Evolutionary conservation across 2,329 filamentous ascomycete genomes (phyloP).

Genomic region (Beauveria varroae): DNA sequence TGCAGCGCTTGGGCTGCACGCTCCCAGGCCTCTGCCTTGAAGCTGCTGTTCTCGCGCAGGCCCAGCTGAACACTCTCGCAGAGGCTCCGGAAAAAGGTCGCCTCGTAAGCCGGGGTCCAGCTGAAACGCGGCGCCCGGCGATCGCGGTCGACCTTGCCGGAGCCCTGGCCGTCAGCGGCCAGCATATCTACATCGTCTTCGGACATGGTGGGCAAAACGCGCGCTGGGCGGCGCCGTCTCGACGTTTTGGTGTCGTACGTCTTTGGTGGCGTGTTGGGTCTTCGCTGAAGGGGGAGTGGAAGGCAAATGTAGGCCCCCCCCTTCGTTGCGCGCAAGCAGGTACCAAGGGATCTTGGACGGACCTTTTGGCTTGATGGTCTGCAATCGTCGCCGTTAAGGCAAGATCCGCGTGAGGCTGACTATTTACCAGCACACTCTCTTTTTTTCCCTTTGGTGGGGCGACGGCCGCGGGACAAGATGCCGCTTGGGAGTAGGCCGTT

Average conservation of each 20-base stretch:
- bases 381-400: neutral
- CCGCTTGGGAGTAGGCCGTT: neutral
- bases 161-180: conserved; percentile 27
- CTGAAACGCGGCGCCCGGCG: conserved; percentile 47
- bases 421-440: neutral
- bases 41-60: conserved; percentile 50
- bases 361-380: neutral
- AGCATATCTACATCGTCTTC: conserved; percentile 31
- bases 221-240: neutral
- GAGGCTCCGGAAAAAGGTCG: conserved; percentile 53
- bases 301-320: conserved; percentile 9
- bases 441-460: conserved; percentile 2
- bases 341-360: neutral
- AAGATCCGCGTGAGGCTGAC: neutral
- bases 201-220: conserved; percentile 23
- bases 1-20: conserved; percentile 47
- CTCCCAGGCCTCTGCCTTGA: conserved; percentile 55
- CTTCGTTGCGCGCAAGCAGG: conserved; percentile 11
- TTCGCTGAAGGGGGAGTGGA: conserved; percentile 8
- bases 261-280: neutral
- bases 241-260: neutral
- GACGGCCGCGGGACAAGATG: neutral
- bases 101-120: conserved; percentile 52
- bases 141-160: conserved; percentile 29
- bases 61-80: conserved; percentile 52